Base-by-base conservation (phyloP, 208 protist genomes). In the Crithidia bombi region DNA sequence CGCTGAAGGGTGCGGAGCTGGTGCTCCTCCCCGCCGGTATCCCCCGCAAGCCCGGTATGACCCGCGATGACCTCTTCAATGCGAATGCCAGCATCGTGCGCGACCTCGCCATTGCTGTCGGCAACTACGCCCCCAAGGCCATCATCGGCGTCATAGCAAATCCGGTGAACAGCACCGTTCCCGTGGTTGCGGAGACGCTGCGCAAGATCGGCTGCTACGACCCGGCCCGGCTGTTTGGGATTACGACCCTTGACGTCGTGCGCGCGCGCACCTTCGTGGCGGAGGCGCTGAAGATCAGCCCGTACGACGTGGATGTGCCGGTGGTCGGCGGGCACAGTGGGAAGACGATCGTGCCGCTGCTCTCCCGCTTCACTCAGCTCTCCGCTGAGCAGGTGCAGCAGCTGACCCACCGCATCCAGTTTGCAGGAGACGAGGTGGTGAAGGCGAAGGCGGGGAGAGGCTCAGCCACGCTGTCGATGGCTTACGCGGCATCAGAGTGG, bases 21-120 rank as follows among this genome's bases (percentile, higher is more conserved):
- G 95, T 98, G 35, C 72, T 98, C 33, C 97, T 98, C 79, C 92
- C 94, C 11, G 97, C 96, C 26, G 96, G 96, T 61, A 95, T 98
- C 23, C 95, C 97, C 7, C 95, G 97, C 78, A 98, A 98, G 83
- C 97, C 97, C 7, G 94, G 92, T 47, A 99, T 98, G 97, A 97
- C 92, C 46, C 93, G 97, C 52, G 95, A 98, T 65, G 97, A 98
- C 75, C 92, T 98, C 59, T 99, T 99, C 80, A 96, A 97, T 81
- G 94, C 86, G 15, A 99, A 98, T 84, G 94, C 94, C 47, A 65
- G 69, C 65, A 96, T 98, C 67, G 89, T 98, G 28, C 79, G 82
- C 41, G 86, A 82, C 47, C 83, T 99, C 35, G 88, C 88, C 32
- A 67, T 92, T n/a, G 85, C 85, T 1, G 82, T 89, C 52, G 95